phyloP scores from a whole-genome alignment of 768 basidiomycete species.

The Dentipellis sp. region DNA sequence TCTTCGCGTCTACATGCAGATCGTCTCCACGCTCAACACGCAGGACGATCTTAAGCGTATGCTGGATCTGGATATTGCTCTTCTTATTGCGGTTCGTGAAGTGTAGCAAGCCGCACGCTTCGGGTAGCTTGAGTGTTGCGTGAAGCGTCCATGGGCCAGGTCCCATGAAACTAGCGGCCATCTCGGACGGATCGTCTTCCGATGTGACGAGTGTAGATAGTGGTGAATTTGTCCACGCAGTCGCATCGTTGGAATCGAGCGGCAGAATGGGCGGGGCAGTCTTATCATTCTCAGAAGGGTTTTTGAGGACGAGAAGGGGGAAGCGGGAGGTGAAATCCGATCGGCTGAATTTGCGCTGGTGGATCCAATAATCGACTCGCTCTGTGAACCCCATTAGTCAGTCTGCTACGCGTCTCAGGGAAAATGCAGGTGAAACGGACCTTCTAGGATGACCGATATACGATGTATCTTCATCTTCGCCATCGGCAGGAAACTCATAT shows the following conservation, averaged over 20 bases:
- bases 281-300: constrained; percentile 36
- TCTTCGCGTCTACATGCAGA: constrained; percentile 45
- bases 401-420: background rate
- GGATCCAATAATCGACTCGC: constrained; percentile 71
- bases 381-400: constrained; percentile 37
- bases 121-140: constrained; percentile 59
- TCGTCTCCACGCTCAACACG: constrained; percentile 80
- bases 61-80: constrained; percentile 67
- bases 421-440: constrained; percentile 30
- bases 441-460: constrained; percentile 69
- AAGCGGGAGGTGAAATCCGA: constrained; percentile 56
- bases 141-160: constrained; percentile 86
- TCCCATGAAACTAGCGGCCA: constrained; percentile 55
- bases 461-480: constrained; percentile 76
- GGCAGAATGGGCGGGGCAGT: constrained; percentile 55
- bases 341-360: constrained; percentile 56
- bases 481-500: constrained; percentile 75
- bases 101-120: constrained; percentile 46
- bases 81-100: constrained; percentile 75
- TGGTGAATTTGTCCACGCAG: constrained; percentile 60
- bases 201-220: constrained; percentile 40
- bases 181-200: constrained; percentile 44
- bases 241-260: constrained; percentile 57
- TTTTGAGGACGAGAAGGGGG: constrained; percentile 53
- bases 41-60: constrained; percentile 74